Evolutionary conservation across 2,329 filamentous ascomycete genomes (phyloP).

Genomic region (Beauveria rudraprayagi): DNA sequence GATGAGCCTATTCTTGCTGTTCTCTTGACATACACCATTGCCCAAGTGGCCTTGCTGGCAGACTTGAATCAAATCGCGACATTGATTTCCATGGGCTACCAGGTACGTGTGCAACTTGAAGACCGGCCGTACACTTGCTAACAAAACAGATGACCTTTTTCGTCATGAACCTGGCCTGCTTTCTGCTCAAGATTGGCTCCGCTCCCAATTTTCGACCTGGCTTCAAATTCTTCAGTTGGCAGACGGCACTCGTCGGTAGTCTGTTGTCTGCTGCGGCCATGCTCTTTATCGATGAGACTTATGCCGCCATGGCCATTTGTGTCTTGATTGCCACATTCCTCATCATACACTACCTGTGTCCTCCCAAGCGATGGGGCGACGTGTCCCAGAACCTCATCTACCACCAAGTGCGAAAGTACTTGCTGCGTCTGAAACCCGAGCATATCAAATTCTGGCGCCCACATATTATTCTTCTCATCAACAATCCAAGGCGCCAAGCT

Average conservation of each 20-base stretch:
- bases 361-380: constrained; percentile 84
- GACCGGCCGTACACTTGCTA: constrained; percentile 4
- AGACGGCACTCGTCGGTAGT: constrained; percentile 68
- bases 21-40: constrained; percentile 63
- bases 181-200: constrained; percentile 76
- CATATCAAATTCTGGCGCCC: constrained; percentile 93
- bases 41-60: constrained; percentile 72
- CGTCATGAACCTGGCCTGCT: constrained; percentile 81
- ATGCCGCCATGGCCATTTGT: constrained; percentile 66
- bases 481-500: constrained; percentile 72
- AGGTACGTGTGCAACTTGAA: constrained; percentile 35
- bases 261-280: constrained; percentile 72
- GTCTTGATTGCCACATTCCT: constrained; percentile 71
- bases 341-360: constrained; percentile 76
- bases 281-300: constrained; percentile 83
- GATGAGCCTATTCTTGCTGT: constrained; percentile 75
- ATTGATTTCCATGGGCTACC: constrained; percentile 83
- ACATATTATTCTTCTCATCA: constrained; percentile 77
- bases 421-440: constrained; percentile 74
- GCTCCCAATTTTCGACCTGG: constrained; percentile 84
- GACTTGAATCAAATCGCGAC: constrained; percentile 85
- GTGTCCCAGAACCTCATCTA: constrained; percentile 87
- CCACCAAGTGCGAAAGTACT: constrained; percentile 75
- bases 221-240: constrained; percentile 84
- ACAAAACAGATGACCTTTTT: constrained; percentile 68